Conservation (phyloP, 1,284 basidiomycete species). For the Microbotryum intermedium region DNA sequence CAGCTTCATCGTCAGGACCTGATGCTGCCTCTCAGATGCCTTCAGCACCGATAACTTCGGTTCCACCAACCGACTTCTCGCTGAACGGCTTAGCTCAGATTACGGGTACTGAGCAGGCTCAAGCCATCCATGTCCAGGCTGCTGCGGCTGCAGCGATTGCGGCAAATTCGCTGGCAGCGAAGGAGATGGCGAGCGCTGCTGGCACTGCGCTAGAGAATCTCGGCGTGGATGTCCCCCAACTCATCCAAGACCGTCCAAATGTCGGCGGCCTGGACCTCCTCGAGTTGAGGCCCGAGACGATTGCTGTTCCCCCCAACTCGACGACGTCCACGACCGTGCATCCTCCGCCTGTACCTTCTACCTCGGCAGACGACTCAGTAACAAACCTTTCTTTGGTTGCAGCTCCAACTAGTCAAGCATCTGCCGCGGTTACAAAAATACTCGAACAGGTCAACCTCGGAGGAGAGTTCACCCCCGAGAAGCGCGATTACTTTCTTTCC, state of each 20-base stretch:
- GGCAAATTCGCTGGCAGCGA: slow-evolving; percentile 26
- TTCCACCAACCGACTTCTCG: neutral
- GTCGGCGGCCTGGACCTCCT: slow-evolving; percentile 1
- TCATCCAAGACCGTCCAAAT: neutral
- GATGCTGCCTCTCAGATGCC: too few relatives aligned
- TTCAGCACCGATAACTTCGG: too few relatives aligned
- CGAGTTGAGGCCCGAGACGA: slow-evolving; percentile 9
- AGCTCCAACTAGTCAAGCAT: neutral
- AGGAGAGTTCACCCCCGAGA: slow-evolving; percentile 11
- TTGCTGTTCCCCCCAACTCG: neutral
- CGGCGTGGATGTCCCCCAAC: slow-evolving; percentile 12
- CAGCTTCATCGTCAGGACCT: too few relatives aligned
- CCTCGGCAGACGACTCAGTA: neutral
- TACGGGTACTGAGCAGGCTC: slow-evolving; percentile 3
- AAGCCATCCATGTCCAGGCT: slow-evolving; percentile 28
- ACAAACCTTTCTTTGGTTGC: neutral
- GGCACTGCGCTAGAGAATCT: slow-evolving; percentile 11
- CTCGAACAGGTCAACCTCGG: slow-evolving; percentile 2
- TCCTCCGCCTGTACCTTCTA: neutral
- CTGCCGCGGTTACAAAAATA: neutral
- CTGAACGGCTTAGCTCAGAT: neutral
- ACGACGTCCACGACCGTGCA: neutral
- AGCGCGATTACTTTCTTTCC: slow-evolving; percentile 27
- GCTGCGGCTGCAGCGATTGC: slow-evolving; percentile 29
- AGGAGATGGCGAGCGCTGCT: slow-evolving; percentile 22